Evolutionary conservation across 306 rosid species (phyloP), one percentile per base, ranked within the genome.

Genomic region (Cotoneaster glaucophyllus): DNA sequence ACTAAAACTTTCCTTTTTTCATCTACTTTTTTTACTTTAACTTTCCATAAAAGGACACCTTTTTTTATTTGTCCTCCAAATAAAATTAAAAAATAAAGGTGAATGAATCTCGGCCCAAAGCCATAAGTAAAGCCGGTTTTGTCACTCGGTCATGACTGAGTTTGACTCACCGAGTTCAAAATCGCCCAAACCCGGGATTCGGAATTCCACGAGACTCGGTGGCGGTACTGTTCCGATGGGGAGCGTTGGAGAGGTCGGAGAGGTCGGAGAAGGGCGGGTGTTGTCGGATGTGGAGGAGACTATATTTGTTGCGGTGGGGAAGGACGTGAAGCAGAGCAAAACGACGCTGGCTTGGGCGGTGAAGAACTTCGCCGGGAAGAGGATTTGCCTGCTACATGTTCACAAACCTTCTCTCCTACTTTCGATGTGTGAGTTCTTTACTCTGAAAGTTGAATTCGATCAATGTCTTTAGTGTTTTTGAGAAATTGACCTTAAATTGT

Each of bases 281-380:
- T 78, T 86, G 44, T 41, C 12, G 62, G 87, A 80, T 68, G 84
- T 79, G 78, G 88, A 80, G 28, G 86, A 90, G 69, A 85, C 93
- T 67, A 81, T 92, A 66, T 86, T 84, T 54, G 96, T 94, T 71
- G 98, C 96, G 4, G 97, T 94, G 58, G 96, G 97, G 56, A 84
- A 70, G 70, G 80, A 80, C 75, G 75, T 75, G 5, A 76, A 82
- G 65, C 86, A 85, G 83, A 84, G 79, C 71, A 59, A 79, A 44
- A 71, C 82, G 48, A 69, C 86, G 70, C 81, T 94, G 76, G 71
- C 81, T 64, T 94, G 98, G 97, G 82, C 88, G 11, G 34, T 72
- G 2, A 77, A 81, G 15, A 94, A 86, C 69, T 90, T 90, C 71
- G n/a, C 84, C 0, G 85, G 84, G 39, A 94, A 86, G 76, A 77